Conservation (phyloP, 208 protist genomes). For the Crithidia fasciculata region DNA sequence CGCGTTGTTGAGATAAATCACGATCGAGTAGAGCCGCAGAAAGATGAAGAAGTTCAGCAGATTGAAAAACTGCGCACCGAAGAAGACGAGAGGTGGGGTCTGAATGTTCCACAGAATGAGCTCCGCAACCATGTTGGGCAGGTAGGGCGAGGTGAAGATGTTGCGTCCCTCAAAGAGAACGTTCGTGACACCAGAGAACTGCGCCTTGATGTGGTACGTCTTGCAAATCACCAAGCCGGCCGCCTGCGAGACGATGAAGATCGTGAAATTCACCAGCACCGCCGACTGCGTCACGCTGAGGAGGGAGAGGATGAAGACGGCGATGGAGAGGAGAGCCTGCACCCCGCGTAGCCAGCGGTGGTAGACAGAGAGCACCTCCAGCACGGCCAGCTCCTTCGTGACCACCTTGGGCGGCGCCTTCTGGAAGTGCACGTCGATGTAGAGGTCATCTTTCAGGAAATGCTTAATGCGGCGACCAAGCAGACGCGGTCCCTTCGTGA, state of each 20-base stretch:
- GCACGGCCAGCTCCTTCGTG: constrained; percentile 49
- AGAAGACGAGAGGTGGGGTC: constrained; percentile 62
- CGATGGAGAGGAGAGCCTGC: constrained; percentile 63
- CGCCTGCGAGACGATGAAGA: constrained; percentile 56
- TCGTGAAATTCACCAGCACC: constrained; percentile 60
- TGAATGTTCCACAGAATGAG: constrained; percentile 74
- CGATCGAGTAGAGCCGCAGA: constrained; percentile 69
- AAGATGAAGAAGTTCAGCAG: constrained; percentile 79
- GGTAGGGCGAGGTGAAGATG: constrained; percentile 76
- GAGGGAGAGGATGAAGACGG: constrained; percentile 64
- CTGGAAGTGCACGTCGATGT: constrained; percentile 60
- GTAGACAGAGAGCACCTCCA: constrained; percentile 70
- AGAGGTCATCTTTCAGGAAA: constrained; percentile 68
- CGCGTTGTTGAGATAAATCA: constrained; percentile 75
- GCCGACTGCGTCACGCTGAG: constrained; percentile 36
- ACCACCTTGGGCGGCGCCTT: constrained; percentile 50
- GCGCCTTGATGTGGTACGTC: constrained; percentile 71
- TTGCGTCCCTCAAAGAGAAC: constrained; percentile 59
- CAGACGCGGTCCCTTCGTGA: constrained; percentile 64
- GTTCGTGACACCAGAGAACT: constrained; percentile 66
- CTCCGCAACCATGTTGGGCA: constrained; percentile 69
- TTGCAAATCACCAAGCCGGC: constrained; percentile 60
- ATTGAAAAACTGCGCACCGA: constrained; percentile 52
- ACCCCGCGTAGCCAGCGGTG: constrained; percentile 78
- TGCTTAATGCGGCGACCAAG: constrained; percentile 70